Conservation (phyloP, 192 early-diverging fungal genomes). For the Umbelopsis isabellina region DNA sequence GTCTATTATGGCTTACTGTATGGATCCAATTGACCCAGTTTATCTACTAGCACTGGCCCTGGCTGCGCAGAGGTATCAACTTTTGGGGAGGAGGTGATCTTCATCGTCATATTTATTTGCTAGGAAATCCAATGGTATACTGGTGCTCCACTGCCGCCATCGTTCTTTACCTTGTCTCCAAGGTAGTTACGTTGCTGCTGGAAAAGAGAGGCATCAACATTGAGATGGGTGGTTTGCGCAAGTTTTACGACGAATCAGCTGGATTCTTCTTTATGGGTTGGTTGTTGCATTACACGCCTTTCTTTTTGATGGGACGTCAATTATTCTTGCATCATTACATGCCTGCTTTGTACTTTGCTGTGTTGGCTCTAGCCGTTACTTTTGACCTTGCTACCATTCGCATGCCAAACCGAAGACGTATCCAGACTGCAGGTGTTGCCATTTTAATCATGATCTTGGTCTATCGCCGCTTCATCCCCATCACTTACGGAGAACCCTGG, state of each 20-base stretch:
- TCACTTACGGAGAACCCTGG: conserved; percentile 87
- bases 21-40: not conserved
- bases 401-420: conserved; percentile 52
- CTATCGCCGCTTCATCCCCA: conserved; percentile 72
- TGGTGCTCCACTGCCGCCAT: conserved; percentile 73
- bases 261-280: conserved; percentile 84
- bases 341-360: conserved; percentile 90
- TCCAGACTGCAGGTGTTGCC: conserved; percentile 52
- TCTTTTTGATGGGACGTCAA: conserved; percentile 93
- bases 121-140: conserved; percentile 92
- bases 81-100: conserved; percentile 82
- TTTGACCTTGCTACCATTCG: conserved; percentile 82
- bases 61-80: conserved; percentile 87
- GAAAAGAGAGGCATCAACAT: conserved; percentile 63
- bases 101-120: conserved; percentile 81
- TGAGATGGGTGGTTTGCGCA: conserved; percentile 41
- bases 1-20: too few relatives aligned
- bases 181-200: conserved; percentile 55
- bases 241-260: conserved; percentile 64
- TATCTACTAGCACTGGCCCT: conserved; percentile 73
- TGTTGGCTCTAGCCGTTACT: conserved; percentile 72
- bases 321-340: conserved; percentile 96
- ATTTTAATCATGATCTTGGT: conserved; percentile 65
- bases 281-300: conserved; percentile 88
- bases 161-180: conserved; percentile 58